Conservation (phyloP, 2,329 filamentous ascomycete genomes). For the Curvularia sp. region DNA sequence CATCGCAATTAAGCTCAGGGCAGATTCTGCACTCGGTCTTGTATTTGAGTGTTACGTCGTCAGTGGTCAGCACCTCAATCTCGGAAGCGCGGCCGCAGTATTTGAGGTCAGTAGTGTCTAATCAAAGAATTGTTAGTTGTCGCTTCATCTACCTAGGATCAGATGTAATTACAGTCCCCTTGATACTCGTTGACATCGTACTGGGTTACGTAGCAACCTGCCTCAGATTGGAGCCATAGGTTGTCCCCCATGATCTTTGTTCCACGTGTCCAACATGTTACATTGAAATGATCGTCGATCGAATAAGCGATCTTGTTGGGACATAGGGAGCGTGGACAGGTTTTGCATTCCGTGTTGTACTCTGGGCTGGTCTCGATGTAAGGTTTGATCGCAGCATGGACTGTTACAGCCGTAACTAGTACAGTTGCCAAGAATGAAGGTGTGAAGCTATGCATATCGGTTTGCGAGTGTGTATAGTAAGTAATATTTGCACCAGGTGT, state of each 20-base stretch:
- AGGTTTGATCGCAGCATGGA: slow-evolving; percentile 14
- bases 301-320: slow-evolving; percentile 33
- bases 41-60: slow-evolving; percentile 36
- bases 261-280: slow-evolving; percentile 42
- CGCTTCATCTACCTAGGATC: too few species aligned
- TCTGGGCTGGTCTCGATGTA: slow-evolving; percentile 35
- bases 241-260: slow-evolving; percentile 38
- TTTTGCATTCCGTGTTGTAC: slow-evolving; percentile 43
- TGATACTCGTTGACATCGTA: slow-evolving; percentile 38
- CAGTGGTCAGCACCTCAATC: slow-evolving; percentile 32
- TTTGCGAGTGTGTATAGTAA: background rate
- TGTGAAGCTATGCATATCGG: background rate
- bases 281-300: slow-evolving; percentile 28
- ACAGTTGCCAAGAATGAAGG: background rate
- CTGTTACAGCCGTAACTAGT: background rate
- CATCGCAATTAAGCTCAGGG: slow-evolving; percentile 32
- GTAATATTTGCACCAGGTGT: too few species aligned
- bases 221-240: slow-evolving; percentile 40
- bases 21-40: slow-evolving; percentile 42
- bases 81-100: slow-evolving; percentile 41
- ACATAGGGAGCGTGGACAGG: slow-evolving; percentile 40
- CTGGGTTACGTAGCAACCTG: slow-evolving; percentile 42
- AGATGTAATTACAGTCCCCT: slow-evolving; percentile 32
- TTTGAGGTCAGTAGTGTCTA: slow-evolving; percentile 32
- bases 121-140: background rate